phyloP scores from a whole-genome alignment of 169 alveolate genomes.

The Cryptosporidium tyzzeri region DNA sequence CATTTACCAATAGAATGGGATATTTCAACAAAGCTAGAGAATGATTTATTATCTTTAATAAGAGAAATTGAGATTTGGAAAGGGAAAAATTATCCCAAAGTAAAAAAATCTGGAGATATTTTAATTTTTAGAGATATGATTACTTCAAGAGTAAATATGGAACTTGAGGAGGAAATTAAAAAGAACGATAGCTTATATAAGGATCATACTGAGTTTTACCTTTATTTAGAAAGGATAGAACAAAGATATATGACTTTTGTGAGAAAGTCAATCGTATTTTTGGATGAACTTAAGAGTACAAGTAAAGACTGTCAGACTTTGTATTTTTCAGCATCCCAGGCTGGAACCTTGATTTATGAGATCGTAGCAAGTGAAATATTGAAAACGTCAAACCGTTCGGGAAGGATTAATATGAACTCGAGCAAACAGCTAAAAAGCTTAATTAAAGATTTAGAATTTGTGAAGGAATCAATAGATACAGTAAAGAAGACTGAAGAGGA shows the following conservation, averaged over 20 bases:
- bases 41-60: no score
- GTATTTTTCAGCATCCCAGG: conserved; percentile 22
- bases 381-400: conserved; percentile 8
- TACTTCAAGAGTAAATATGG: background rate
- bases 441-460: conserved; percentile 31
- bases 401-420: background rate
- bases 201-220: background rate
- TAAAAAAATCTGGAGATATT: background rate
- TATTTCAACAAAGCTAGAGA: background rate
- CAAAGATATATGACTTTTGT: background rate
- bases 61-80: background rate
- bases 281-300: conserved; percentile 9
- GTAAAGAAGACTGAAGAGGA: conserved; percentile 29
- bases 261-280: conserved; percentile 33
- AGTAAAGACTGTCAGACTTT: conserved; percentile 7
- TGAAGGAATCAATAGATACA: conserved; percentile 32
- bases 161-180: background rate
- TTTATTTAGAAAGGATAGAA: background rate
- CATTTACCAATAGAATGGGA: background rate
- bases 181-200: background rate
- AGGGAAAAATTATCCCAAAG: no score
- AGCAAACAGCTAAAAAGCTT: background rate
- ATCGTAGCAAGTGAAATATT: conserved; percentile 31
- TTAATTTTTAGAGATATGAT: conserved; percentile 1
- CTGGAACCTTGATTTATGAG: conserved; percentile 32